phyloP scores from a whole-genome alignment of 2,329 filamentous ascomycete genomes.

The Pestalotiopsis sp. region DNA sequence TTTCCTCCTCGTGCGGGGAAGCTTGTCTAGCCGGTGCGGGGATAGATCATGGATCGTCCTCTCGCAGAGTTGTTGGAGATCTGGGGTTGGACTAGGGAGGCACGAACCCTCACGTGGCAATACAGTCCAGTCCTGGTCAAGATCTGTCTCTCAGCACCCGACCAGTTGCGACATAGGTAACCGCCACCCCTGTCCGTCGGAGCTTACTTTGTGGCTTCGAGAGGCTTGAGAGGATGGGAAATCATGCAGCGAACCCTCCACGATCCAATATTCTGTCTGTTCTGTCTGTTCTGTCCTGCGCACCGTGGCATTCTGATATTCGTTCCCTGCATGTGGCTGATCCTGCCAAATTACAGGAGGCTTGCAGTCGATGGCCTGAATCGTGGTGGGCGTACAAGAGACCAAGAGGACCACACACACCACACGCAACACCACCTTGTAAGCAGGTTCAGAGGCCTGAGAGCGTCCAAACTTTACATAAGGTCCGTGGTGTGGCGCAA shows the following conservation, averaged over 20 bases:
- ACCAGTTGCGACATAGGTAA: background rate
- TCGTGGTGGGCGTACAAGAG: background rate
- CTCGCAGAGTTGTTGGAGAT: constrained; percentile 2
- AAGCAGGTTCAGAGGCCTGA: background rate
- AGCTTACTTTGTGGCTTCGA: background rate
- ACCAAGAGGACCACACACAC: background rate
- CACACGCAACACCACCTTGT: background rate
- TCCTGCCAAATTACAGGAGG: background rate
- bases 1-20: constrained; percentile 10
- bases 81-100: background rate
- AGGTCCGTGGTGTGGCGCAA: background rate
- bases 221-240: background rate
- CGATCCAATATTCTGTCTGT: background rate
- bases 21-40: constrained; percentile 7
- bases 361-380: background rate
- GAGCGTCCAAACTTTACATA: background rate
- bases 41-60: constrained; percentile 1
- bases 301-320: background rate
- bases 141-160: background rate
- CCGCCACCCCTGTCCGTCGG: background rate
- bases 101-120: background rate
- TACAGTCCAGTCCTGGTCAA: background rate
- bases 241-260: background rate
- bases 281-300: background rate
- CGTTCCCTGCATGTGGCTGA: background rate